Evolutionary conservation across 306 rosid species (phyloP).

Genomic region (Lotus japonicus): DNA sequence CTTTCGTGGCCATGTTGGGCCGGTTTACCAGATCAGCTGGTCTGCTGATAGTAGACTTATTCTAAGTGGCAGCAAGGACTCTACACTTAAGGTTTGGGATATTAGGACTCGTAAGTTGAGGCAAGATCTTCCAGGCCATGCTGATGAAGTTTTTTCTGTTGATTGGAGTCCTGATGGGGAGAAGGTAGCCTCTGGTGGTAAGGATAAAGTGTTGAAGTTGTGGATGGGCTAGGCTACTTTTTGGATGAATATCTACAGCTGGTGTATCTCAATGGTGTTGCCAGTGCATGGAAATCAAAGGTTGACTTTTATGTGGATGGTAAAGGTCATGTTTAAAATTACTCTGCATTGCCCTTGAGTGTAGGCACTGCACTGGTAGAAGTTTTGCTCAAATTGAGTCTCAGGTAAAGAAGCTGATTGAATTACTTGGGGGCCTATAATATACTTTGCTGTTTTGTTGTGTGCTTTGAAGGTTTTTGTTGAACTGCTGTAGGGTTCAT

Average conservation of each 20-base stretch:
- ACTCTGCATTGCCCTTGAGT: background rate
- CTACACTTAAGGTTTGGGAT: slow-evolving; percentile 97
- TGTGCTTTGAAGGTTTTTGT: background rate
- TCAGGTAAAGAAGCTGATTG: slow-evolving; percentile 20
- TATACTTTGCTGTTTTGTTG: background rate
- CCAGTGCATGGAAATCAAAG: slow-evolving; percentile 14
- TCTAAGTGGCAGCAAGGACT: slow-evolving; percentile 90
- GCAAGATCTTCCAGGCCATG: slow-evolving; percentile 98
- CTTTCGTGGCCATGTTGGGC: slow-evolving; percentile 88
- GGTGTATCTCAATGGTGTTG: background rate
- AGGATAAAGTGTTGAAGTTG: slow-evolving; percentile 85
- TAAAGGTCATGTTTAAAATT: background rate
- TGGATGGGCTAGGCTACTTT: slow-evolving; percentile 77
- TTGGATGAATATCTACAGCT: background rate
- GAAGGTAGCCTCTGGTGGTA: slow-evolving; percentile 97
- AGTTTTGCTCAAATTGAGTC: slow-evolving; percentile 7
- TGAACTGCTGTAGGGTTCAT: background rate
- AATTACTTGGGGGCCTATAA: background rate
- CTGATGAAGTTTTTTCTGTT: slow-evolving; percentile 84
- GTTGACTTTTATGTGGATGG: background rate
- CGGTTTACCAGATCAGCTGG: slow-evolving; percentile 98
- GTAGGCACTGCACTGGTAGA: background rate
- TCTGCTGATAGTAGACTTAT: slow-evolving; percentile 96
- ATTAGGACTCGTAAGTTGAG: slow-evolving; percentile 66
- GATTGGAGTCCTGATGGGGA: slow-evolving; percentile 99